Evolutionary conservation across 169 alveolate species (phyloP).

Genomic region (Plasmodium billcollinsi): DNA sequence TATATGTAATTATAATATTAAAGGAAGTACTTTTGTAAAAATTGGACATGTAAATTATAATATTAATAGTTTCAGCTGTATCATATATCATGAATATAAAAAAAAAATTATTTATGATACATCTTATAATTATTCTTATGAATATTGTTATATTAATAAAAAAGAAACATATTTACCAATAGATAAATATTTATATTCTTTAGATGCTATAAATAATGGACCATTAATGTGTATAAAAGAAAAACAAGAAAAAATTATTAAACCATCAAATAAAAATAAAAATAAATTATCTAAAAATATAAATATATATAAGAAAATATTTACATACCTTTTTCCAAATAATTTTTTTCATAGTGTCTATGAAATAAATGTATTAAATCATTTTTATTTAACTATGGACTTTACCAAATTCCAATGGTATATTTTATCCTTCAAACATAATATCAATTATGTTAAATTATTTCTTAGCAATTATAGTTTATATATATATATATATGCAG

Average conservation of each 20-base stretch:
- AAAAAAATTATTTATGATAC: constrained; percentile 73
- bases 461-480: constrained; percentile 65
- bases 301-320: constrained; percentile 22
- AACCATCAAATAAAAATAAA: constrained; percentile 11
- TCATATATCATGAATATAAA: constrained; percentile 45
- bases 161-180: constrained; percentile 66
- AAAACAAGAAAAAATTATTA: constrained; percentile 13
- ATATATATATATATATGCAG: constrained; percentile 50
- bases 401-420: constrained; percentile 75
- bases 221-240: constrained; percentile 57
- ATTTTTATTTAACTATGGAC: constrained; percentile 59
- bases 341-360: constrained; percentile 18
- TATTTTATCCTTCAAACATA: constrained; percentile 23
- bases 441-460: constrained; percentile 32
- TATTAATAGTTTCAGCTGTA: constrained; percentile 69
- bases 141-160: constrained; percentile 49
- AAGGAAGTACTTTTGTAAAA: constrained; percentile 41
- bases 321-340: constrained; percentile 21
- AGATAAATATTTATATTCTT: constrained; percentile 59
- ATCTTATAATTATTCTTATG: constrained; percentile 61
- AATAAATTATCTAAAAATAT: constrained; percentile 24
- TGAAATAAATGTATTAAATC: constrained; percentile 68
- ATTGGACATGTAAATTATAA: constrained; percentile 47
- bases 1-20: constrained; percentile 61
- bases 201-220: constrained; percentile 34